A percentile compares a stretch with the other conserved stretches of the same genome.
phyloP scores from a whole-genome alignment of 129 eudicot species.

The Saussurea involucrata region DNA sequence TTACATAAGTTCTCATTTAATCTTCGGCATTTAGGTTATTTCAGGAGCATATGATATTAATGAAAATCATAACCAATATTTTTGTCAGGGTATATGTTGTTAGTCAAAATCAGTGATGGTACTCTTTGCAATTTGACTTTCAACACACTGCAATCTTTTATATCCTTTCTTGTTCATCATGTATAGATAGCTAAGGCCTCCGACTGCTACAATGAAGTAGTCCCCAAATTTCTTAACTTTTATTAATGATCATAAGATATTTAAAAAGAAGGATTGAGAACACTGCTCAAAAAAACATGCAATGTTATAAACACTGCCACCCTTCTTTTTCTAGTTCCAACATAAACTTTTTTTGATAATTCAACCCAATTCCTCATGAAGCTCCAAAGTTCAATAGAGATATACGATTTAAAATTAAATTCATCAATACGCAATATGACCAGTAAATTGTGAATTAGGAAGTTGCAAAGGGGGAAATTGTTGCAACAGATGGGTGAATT shows the following conservation, averaged over 20 bases:
- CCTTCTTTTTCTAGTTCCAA: background rate
- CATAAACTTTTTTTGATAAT: background rate
- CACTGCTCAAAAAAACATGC: no score
- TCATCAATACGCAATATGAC: background rate
- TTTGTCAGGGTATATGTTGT: no score
- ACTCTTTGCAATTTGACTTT: no score
- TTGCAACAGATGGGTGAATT: background rate
- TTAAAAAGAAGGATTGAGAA: background rate
- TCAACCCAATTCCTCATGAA: background rate
- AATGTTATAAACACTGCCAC: background rate
- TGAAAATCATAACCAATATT: no score
- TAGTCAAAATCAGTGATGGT: no score
- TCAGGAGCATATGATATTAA: background rate
- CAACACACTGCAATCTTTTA: no score
- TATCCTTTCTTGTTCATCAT: no score
- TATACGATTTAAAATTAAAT: background rate
- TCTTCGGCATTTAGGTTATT: background rate
- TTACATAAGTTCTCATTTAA: background rate
- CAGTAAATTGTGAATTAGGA: background rate
- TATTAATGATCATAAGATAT: background rate
- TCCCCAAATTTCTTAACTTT: no score
- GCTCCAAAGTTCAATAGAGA: background rate
- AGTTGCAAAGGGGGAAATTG: background rate
- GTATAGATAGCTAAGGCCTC: no score
- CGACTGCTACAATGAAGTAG: no score